Conservation (phyloP, 1,284 basidiomycete genomes). For the Hemileia vastatrix region DNA sequence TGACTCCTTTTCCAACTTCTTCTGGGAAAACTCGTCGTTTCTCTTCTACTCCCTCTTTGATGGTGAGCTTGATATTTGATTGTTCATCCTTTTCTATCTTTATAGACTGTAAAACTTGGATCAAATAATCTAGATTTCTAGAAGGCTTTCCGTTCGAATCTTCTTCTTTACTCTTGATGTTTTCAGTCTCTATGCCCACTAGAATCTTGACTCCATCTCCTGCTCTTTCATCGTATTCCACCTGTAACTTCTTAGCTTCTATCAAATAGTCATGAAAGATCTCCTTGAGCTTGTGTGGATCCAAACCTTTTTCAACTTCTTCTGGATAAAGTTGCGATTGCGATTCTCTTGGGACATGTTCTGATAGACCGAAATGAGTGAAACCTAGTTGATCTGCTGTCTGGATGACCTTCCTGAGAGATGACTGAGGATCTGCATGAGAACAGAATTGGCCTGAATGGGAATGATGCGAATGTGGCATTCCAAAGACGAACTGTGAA, state of each 20-base stretch:
- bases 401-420: conserved; percentile 65
- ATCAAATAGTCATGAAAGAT: conserved; percentile 61
- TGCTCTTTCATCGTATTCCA: conserved; percentile 53
- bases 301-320: conserved; percentile 56
- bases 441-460: conserved; percentile 95
- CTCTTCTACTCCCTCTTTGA: not conserved
- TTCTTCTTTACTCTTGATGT: conserved; percentile 56
- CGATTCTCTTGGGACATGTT: conserved; percentile 84
- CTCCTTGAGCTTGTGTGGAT: conserved; percentile 43
- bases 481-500: no score
- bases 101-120: conserved; percentile 54
- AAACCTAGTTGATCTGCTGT: conserved; percentile 71
- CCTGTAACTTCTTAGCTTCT: conserved; percentile 67
- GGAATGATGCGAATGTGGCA: conserved; percentile 85
- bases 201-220: conserved; percentile 68
- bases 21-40: conserved; percentile 52
- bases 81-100: not conserved
- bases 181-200: conserved; percentile 87
- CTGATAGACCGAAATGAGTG: conserved; percentile 71
- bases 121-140: conserved; percentile 27
- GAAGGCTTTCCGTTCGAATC: conserved; percentile 11
- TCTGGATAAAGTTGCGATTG: conserved; percentile 78
- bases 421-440: conserved; percentile 60
- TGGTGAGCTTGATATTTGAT: not conserved
- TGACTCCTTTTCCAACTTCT: conserved; percentile 52